phyloP scores from a whole-genome alignment of 2,329 filamentous ascomycete species.

The Diaporthe vexans region DNA sequence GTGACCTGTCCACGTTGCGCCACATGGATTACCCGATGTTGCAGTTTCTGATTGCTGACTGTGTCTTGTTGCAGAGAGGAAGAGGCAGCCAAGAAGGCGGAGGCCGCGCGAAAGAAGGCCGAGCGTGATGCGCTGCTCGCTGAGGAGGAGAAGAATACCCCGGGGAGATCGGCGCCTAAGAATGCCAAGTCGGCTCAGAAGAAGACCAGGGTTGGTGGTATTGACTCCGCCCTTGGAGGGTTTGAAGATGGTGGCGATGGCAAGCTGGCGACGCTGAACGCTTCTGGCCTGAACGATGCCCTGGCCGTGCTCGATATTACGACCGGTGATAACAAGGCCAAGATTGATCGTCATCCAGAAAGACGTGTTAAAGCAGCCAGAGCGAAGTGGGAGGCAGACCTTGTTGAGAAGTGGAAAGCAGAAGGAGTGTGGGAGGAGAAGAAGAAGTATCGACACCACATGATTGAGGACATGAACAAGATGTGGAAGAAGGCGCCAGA shows the following conservation, averaged over 20 bases:
- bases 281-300: slow-evolving; percentile 92
- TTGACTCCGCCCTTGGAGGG: slow-evolving; percentile 72
- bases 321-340: slow-evolving; percentile 64
- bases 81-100: slow-evolving; percentile 86
- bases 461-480: too few species aligned
- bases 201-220: slow-evolving; percentile 73
- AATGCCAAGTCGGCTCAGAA: slow-evolving; percentile 79
- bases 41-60: slow-evolving; percentile 17
- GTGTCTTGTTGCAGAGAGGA: slow-evolving; percentile 73
- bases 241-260: slow-evolving; percentile 69
- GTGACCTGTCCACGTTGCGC: neutral
- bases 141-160: slow-evolving; percentile 81
- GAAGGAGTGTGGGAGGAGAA: too few species aligned
- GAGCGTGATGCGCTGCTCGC: slow-evolving; percentile 87
- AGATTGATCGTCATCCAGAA: slow-evolving; percentile 92
- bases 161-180: slow-evolving; percentile 73
- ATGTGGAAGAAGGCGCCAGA: too few species aligned
- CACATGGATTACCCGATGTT: neutral
- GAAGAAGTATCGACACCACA: too few species aligned
- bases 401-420: too few species aligned
- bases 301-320: slow-evolving; percentile 85
- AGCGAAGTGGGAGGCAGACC: too few species aligned
- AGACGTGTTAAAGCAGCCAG: slow-evolving; percentile 89
- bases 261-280: slow-evolving; percentile 75
- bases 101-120: slow-evolving; percentile 89